Evolutionary conservation across 345 rosid genomes (phyloP).

Genomic region (Melastoma malabathricum): DNA sequence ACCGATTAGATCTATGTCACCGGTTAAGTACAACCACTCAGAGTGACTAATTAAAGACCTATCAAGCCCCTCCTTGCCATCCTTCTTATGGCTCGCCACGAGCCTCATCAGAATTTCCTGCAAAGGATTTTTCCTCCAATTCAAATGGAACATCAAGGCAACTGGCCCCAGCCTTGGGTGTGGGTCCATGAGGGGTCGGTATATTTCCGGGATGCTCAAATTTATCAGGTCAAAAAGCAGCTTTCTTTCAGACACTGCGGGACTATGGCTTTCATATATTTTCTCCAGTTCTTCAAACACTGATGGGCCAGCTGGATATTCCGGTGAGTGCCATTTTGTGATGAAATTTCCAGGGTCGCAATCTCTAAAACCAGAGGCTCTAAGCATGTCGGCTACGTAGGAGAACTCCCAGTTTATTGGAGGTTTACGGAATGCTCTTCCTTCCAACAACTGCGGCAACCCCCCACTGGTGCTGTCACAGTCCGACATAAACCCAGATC

Average conservation of each 20-base stretch:
- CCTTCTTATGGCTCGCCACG: conserved; percentile 27
- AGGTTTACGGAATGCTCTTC: conserved; percentile 13
- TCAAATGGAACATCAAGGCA: conserved; percentile 7
- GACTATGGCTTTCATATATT: conserved; percentile 23
- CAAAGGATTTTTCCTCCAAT: conserved; percentile 31
- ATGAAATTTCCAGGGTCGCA: conserved; percentile 27
- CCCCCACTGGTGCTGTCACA: conserved; percentile 48
- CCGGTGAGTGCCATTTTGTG: conserved; percentile 37
- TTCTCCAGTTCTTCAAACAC: conserved; percentile 72
- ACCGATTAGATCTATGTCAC: conserved; percentile 45
- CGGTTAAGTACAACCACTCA: conserved; percentile 46
- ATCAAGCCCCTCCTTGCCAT: conserved; percentile 23
- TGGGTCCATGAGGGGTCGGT: conserved; percentile 29
- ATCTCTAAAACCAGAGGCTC: conserved; percentile 32
- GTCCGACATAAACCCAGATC: conserved; percentile 43
- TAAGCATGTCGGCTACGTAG: conserved; percentile 41
- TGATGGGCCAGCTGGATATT: conserved; percentile 42
- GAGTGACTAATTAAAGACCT: conserved; percentile 20
- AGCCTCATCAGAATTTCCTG: conserved; percentile 28
- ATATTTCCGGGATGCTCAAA: conserved; percentile 32
- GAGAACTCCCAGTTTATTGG: conserved; percentile 40
- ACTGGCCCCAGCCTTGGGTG: conserved; percentile 43
- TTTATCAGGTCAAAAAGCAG: conserved; percentile 60
- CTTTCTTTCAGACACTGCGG: conserved; percentile 49
- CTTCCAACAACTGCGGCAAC: conserved; percentile 17